These are phyloP conservation scores for Myriosclerotinia scirpicola DNA, from an alignment of 2,329 filamentous ascomycete genomes.

Conservation along the genomic window DNA sequence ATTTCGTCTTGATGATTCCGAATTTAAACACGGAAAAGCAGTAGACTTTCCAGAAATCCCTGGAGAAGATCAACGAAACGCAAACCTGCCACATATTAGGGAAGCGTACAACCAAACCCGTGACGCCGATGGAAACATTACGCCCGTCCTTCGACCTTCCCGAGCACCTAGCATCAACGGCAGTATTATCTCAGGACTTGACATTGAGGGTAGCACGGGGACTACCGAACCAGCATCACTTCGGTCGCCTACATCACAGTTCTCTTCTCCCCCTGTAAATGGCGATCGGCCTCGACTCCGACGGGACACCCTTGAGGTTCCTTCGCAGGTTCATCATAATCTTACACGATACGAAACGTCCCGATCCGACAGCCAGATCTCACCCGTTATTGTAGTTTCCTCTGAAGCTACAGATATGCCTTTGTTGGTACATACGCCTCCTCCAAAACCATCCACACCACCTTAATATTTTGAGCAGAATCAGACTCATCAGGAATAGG, in stretches of 20 bases:
- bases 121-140: constrained; percentile 40
- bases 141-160: constrained; percentile 40
- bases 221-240: constrained; percentile 28
- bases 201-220: constrained; percentile 30
- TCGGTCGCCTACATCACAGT: constrained; percentile 20
- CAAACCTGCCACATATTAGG: constrained; percentile 43
- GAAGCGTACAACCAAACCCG: constrained; percentile 44
- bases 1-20: constrained; percentile 50
- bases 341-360: constrained; percentile 22
- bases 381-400: constrained; percentile 33
- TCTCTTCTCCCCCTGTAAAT: constrained; percentile 20
- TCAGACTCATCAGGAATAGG: not conserved
- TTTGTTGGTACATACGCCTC: not conserved
- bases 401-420: constrained; percentile 21
- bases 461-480: not conserved
- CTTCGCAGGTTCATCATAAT: constrained; percentile 40
- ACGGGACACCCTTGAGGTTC: constrained; percentile 42
- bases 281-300: constrained; percentile 22
- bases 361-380: constrained; percentile 20
- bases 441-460: constrained; percentile 2
- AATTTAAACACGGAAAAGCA: constrained; percentile 49
- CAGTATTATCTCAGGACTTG: constrained; percentile 39
- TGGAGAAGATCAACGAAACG: constrained; percentile 52
- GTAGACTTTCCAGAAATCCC: constrained; percentile 57
- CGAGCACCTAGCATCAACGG: constrained; percentile 44